phyloP scores from a whole-genome alignment of 2,329 filamentous ascomycete genomes.

The Colletotrichum chrysophilum region DNA sequence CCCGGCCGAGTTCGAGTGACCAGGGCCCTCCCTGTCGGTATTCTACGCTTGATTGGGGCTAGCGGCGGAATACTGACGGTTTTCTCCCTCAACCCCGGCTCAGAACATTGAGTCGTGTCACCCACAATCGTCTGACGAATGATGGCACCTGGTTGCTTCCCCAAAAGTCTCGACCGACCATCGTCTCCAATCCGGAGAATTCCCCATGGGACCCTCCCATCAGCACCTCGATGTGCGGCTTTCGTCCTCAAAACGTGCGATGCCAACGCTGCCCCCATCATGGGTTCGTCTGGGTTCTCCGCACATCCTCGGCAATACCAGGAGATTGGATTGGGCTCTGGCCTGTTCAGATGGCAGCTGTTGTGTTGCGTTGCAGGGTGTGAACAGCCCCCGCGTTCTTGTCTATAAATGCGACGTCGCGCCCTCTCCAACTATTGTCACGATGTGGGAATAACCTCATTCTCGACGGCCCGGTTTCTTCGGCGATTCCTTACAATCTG shows the following conservation, averaged over 20 bases:
- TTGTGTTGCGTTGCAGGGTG: background rate
- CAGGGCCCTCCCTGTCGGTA: background rate
- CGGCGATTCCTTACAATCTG: background rate
- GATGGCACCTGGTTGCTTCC: slow-evolving; percentile 1
- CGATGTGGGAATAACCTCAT: slow-evolving; percentile 12
- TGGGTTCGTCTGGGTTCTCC: slow-evolving; percentile 1
- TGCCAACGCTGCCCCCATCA: background rate
- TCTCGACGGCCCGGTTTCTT: background rate
- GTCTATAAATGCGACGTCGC: slow-evolving; percentile 11
- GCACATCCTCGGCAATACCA: slow-evolving; percentile 13
- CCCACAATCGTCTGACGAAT: slow-evolving; percentile 12
- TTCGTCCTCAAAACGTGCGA: slow-evolving; percentile 7
- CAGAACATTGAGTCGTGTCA: background rate
- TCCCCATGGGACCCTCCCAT: slow-evolving; percentile 17
- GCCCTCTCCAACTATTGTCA: background rate
- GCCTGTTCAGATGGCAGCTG: background rate
- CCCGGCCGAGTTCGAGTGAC: background rate
- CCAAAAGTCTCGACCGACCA: slow-evolving; percentile 19
- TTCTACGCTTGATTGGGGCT: background rate
- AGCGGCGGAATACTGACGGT: slow-evolving; percentile 14
- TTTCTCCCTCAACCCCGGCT: background rate
- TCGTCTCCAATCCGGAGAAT: background rate
- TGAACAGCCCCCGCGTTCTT: background rate
- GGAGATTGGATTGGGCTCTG: background rate
- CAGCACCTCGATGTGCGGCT: background rate